phyloP scores from a whole-genome alignment of 345 rosid species.

The Salix arbutifolia region DNA sequence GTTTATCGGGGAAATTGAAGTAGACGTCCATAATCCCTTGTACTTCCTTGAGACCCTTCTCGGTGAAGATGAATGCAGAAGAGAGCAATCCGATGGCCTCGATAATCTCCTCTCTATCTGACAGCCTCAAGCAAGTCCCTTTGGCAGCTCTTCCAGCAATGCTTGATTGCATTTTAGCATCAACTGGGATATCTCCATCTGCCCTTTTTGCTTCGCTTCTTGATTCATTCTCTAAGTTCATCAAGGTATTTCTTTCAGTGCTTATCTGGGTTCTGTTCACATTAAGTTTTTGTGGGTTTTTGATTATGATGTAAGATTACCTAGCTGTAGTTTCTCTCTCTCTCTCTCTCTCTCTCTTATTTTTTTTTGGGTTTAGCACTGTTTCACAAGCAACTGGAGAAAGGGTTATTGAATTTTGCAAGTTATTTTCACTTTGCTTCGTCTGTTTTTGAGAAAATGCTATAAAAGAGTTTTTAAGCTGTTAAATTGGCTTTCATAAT shows the following conservation, averaged over 20 bases:
- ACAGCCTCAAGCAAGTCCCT: conserved; percentile 61
- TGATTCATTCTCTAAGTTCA: conserved; percentile 23
- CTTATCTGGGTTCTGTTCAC: not conserved
- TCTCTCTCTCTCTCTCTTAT: not conserved
- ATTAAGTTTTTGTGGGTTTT: not conserved
- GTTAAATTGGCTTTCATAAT: not conserved
- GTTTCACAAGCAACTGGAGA: not conserved
- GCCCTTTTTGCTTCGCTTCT: conserved; percentile 58
- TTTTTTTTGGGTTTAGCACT: not conserved
- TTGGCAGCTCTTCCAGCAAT: conserved; percentile 65
- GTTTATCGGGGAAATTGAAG: conserved; percentile 8
- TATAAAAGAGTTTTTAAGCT: too few species aligned
- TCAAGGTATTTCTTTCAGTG: conserved; percentile 31
- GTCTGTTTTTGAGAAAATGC: too few species aligned
- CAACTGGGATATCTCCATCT: conserved; percentile 55
- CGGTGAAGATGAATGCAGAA: conserved; percentile 13
- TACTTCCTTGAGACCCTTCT: not conserved
- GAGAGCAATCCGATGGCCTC: conserved; percentile 33
- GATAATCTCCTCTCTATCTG: conserved; percentile 47
- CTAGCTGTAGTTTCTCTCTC: not conserved
- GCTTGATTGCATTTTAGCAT: conserved; percentile 74
- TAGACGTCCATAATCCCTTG: not conserved
- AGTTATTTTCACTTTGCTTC: not conserved
- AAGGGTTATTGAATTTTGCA: not conserved
- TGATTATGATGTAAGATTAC: not conserved